phyloP scores from a whole-genome alignment of 225 moss, liverwort and hornwort genomes.

The Thuidium tamariscinum region DNA sequence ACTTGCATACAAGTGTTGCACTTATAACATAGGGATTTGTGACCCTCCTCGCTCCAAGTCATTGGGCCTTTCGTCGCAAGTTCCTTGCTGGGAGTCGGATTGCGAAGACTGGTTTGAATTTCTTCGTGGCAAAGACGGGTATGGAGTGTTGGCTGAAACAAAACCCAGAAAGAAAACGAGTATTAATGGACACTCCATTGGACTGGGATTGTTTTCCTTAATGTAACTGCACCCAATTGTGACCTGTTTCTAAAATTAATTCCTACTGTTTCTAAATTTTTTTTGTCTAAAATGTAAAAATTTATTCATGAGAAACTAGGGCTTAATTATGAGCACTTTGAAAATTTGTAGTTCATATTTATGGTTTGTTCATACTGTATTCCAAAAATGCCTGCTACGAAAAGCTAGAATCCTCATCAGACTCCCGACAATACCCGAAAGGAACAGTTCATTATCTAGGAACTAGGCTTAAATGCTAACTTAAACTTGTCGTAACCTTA shows the following conservation, averaged over 20 bases:
- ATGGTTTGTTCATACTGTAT: background rate
- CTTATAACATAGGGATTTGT: conserved; percentile 6
- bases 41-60: conserved; percentile 27
- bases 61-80: background rate
- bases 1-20: background rate
- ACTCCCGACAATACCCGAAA: background rate
- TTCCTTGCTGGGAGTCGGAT: background rate
- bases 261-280: rapidly evolving
- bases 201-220: background rate
- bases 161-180: background rate
- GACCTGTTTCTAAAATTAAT: background rate
- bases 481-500: background rate
- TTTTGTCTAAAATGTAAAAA: background rate
- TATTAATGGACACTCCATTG: background rate
- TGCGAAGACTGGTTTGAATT: background rate
- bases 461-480: background rate
- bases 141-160: conserved; percentile 6
- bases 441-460: background rate
- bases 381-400: background rate
- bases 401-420: background rate
- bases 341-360: background rate
- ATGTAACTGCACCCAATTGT: background rate
- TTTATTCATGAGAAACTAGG: background rate
- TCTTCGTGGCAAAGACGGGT: background rate
- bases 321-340: background rate